Conservation (phyloP, 2,329 filamentous ascomycete species). For the Pseudohalonectria lignicola region DNA sequence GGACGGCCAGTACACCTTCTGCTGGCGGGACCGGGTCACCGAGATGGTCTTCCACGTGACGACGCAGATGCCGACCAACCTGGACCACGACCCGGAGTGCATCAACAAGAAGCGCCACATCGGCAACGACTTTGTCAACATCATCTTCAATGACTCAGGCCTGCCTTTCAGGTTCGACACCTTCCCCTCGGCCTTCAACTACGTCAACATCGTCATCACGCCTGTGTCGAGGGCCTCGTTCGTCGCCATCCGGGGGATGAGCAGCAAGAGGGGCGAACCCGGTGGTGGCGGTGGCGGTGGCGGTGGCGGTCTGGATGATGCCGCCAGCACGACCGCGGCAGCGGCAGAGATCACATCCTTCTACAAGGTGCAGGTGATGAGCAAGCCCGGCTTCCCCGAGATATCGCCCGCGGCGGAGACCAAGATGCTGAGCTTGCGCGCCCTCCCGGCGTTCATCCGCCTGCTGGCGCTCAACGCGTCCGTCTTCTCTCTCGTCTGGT, state of each 20-base stretch:
- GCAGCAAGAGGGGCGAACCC: constrained; percentile 13
- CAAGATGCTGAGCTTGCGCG: constrained; percentile 77
- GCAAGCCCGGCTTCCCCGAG: constrained; percentile 78
- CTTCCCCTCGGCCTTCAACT: constrained; percentile 92
- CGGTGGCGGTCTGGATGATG: not conserved
- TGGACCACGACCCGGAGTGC: constrained; percentile 63
- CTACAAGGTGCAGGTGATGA: constrained; percentile 84
- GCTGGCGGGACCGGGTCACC: constrained; percentile 89
- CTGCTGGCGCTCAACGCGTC: constrained; percentile 87
- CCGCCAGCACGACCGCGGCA: too few species aligned
- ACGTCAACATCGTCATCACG: constrained; percentile 91
- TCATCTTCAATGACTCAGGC: constrained; percentile 94
- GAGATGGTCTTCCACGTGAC: constrained; percentile 94
- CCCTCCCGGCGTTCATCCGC: constrained; percentile 75
- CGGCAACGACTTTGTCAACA: constrained; percentile 96
- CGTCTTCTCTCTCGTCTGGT: constrained; percentile 89
- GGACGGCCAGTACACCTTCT: constrained; percentile 82
- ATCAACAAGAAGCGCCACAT: constrained; percentile 89
- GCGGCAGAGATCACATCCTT: constrained; percentile 35
- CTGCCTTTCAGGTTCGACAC: constrained; percentile 79
- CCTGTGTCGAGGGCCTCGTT: constrained; percentile 74
- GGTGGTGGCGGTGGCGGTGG: not conserved
- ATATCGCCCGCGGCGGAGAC: constrained; percentile 82
- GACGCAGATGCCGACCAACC: constrained; percentile 92
- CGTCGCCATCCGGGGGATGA: constrained; percentile 49